Evolutionary conservation across 805 yeast species (phyloP), one percentile per base, ranked within the genome.

Genomic region (Barnettozyma californica): DNA sequence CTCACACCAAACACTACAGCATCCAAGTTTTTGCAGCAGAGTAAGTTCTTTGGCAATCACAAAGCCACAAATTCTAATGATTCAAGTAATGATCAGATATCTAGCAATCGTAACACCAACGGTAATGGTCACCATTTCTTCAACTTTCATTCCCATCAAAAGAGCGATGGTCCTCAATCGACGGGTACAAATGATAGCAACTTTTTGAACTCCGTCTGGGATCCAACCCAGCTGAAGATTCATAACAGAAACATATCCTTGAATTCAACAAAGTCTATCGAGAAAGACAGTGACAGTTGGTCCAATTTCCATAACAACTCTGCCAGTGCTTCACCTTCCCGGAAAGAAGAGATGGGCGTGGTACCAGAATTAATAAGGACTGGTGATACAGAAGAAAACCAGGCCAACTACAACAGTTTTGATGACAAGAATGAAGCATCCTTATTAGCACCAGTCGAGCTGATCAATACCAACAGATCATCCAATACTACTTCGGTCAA

Each of bases 1-100:
- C 19, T 8, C 45, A 16, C 53, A 8, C 20, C 47, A 9, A 38
- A 45, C n/a, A 35, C 34, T 13, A 34, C 46, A 5, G 21, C 43
- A 13, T 42, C 50, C 7, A 47, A 47, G 33, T 44, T 47, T 14
- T 38, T 44, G 38, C 57, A 50, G 20, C 62, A 60, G 16, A 55
- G 63, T 20, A 56, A 57, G 44, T 61, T 61, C 43, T 61, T 60
- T 50, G 50, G 50, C 31, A 54, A 45, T 26, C 41, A 39, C 20
- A 48, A 38, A 41, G 18, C 46, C 23, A 41, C 51, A 18, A 51
- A 48, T 31, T 45, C 53, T 3, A 21, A 33, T 5, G 45, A 44
- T 19, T 43, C 50, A 20, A 27, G 25, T 19, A 26, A 19, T 29
- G 44, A 43, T 16, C 26, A 29, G 25, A 20, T 13, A 13, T 27